Percentiles rank a stretch among this genome's conserved stretches.
Conservation (phyloP, 2,329 filamentous ascomycete genomes). For the Cercospora zeae-maydis region DNA sequence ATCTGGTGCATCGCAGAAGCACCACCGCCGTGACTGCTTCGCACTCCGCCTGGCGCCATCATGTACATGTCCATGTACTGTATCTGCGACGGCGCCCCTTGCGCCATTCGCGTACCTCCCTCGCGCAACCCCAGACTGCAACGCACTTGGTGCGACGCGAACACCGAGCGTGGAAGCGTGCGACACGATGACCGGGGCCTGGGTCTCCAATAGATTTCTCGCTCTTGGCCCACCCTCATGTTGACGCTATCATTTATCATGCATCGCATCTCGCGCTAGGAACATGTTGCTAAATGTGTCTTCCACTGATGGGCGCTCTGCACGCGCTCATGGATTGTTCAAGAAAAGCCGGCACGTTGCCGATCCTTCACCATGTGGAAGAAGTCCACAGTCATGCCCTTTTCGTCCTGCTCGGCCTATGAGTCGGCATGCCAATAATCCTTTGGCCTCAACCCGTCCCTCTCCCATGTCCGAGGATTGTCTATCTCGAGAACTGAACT, state of each 20-base stretch:
- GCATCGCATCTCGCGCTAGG: conserved; percentile 17
- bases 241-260: conserved; percentile 13
- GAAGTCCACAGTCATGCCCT: not conserved
- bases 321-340: conserved; percentile 11
- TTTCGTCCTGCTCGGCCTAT: not conserved
- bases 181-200: not conserved
- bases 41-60: not conserved
- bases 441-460: not conserved
- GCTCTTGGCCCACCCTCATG: conserved; percentile 2
- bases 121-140: not conserved
- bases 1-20: not conserved
- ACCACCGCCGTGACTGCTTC: not conserved
- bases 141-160: not conserved
- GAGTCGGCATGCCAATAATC: not conserved
- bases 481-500: not conserved
- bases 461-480: not conserved
- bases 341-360: not conserved
- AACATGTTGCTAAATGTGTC: conserved; percentile 15
- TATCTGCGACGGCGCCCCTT: not conserved
- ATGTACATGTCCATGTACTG: no score
- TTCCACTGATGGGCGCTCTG: conserved; percentile 3
- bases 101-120: not conserved
- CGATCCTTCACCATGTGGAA: conserved; percentile 7
- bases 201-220: conserved; percentile 15
- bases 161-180: not conserved